These are phyloP conservation scores for Lyophyllum shimeji DNA, from an alignment of 768 basidiomycete species.

Conservation along the genomic window DNA sequence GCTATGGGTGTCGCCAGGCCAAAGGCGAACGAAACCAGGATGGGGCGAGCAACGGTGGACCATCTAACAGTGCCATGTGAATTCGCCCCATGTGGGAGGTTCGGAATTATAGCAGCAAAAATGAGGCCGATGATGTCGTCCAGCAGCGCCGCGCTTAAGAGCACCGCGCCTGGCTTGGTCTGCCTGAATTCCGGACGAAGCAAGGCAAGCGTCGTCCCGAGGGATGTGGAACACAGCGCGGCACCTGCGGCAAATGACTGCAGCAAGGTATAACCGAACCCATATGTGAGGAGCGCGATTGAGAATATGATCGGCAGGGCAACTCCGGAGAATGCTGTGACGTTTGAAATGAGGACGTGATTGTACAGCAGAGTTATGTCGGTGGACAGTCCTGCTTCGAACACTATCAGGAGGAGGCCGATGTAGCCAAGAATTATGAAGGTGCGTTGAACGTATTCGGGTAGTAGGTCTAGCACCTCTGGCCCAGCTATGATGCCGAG, in stretches of 20 bases:
- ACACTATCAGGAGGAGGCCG: conserved; percentile 51
- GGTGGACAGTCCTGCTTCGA: conserved; percentile 60
- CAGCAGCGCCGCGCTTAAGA: conserved; percentile 61
- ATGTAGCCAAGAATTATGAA: conserved; percentile 45
- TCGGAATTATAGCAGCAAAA: conserved; percentile 52
- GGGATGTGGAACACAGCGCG: conserved; percentile 59
- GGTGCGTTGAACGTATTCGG: conserved; percentile 36
- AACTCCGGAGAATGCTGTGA: conserved; percentile 53
- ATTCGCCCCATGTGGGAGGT: conserved; percentile 27
- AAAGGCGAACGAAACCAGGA: conserved; percentile 56
- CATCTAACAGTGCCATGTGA: conserved; percentile 20
- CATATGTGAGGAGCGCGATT: conserved; percentile 41
- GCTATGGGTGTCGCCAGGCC: conserved; percentile 37
- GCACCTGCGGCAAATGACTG: conserved; percentile 64
- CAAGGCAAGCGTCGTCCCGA: conserved; percentile 67
- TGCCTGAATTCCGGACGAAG: conserved; percentile 46
- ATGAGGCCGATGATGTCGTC: conserved; percentile 67
- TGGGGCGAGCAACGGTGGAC: conserved; percentile 47
- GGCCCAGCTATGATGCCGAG: conserved; percentile 57
- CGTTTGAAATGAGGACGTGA: conserved; percentile 45
- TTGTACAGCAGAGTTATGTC: conserved; percentile 42
- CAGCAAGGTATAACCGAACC: conserved; percentile 37
- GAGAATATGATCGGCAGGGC: conserved; percentile 49
- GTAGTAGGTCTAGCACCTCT: conserved; percentile 46
- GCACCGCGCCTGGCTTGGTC: conserved; percentile 53